Evolutionary conservation across 2,329 filamentous ascomycete genomes (phyloP), one percentile per base, ranked within the genome.

Genomic region (Nannizziopsis arthrosporioides): DNA sequence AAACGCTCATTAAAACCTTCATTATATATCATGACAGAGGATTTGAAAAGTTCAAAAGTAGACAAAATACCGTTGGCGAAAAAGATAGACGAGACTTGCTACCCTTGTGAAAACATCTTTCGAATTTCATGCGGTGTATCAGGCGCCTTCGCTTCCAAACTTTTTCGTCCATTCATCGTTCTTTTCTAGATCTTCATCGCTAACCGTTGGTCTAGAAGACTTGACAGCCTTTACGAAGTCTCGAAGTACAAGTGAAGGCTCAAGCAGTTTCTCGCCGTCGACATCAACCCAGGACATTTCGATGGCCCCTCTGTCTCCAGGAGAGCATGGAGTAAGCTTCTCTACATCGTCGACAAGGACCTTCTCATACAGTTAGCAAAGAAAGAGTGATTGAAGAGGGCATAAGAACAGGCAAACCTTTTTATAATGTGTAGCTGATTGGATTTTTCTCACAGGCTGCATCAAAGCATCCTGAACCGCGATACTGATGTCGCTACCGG

Each of bases 371-470:
- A 36, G 8, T 42, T 49, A 43, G 34, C 19, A 36, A 40, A 4
- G n/a, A 2, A 18, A 4, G n/a, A 27, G 38, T 17, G 5, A 41
- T 9, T 10, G 10, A 19, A 41, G 9, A 17, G 7, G 12, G 9
- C 5, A 6, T 11, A 37, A 14, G 11, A 2, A n/a, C 9, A 9
- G 32, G 31, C n/a, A 37, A 73, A 90, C 90, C 72, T 85, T 82
- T 67, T 95, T 95, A 70, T 96, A 98, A 71, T 98, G 92, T 46
- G 92, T 98, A 14, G 92, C 90, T 54, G 89, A 94, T 65, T 96
- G 83, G 57, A 98, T 96, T 68, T 95, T 93, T 53, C 92, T 78
- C 53, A 98, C 85, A 1, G 92, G 93, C 62, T 95, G 88, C 92
- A 98, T 98, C 35, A 98, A 72, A 0, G 92, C 92, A 63, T 93